Conservation (phyloP, 257 asterid genomes). For the Jacaranda mimosifolia region DNA sequence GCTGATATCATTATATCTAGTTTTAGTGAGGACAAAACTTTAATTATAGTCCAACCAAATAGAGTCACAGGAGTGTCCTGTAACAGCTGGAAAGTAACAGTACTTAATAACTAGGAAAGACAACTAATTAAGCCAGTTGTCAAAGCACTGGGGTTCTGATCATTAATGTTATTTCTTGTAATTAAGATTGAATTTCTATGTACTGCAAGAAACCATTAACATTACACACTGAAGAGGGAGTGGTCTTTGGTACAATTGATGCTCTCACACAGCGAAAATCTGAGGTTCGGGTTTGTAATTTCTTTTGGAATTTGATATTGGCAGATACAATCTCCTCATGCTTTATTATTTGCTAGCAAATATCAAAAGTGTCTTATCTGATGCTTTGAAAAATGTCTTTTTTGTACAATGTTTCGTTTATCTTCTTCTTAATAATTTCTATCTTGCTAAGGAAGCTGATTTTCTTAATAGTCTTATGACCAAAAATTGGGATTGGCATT, state of each 20-base stretch:
- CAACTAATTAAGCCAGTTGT: not conserved
- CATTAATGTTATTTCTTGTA: not conserved
- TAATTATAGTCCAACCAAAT: not conserved
- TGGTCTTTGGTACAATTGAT: not conserved
- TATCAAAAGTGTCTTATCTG: no score
- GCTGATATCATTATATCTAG: not conserved
- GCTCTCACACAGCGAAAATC: no score
- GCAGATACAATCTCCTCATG: no score
- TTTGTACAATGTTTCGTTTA: no score
- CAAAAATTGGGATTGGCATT: not conserved
- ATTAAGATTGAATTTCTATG: not conserved
- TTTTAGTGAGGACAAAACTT: not conserved
- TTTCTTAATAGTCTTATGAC: not conserved
- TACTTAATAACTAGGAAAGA: not conserved
- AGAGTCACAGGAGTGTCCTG: not conserved
- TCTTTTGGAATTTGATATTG: no score
- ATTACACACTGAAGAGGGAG: not conserved
- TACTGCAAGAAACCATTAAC: not conserved
- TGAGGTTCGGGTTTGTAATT: no score
- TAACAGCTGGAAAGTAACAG: not conserved
- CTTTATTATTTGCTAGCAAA: no score
- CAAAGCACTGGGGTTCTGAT: slow-evolving; percentile 1
- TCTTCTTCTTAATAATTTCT: no score
- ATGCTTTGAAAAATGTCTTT: not conserved
- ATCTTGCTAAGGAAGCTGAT: no score